These are phyloP conservation scores for Rickenella mellea DNA, from an alignment of 768 basidiomycete species.

Conservation along the genomic window DNA sequence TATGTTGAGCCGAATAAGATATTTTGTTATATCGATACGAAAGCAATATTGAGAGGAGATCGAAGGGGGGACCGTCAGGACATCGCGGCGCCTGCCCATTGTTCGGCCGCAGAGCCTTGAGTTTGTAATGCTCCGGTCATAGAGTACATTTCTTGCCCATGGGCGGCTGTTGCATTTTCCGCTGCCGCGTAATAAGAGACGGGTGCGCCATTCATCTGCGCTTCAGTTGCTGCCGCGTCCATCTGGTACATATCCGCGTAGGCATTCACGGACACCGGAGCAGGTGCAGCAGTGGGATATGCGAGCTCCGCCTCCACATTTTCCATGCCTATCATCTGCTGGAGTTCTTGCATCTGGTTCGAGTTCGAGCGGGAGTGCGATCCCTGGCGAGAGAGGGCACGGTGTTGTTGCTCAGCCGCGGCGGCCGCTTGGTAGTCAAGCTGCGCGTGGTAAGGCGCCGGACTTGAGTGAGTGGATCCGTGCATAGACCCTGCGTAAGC, in stretches of 20 bases:
- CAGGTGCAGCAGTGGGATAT: background rate
- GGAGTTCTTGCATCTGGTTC: background rate
- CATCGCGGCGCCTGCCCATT: no score
- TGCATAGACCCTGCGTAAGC: conserved; percentile 11
- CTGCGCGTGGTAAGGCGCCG: conserved; percentile 45
- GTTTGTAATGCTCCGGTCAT: no score
- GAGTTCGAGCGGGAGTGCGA: conserved; percentile 23
- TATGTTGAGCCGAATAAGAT: no score
- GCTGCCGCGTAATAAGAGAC: no score
- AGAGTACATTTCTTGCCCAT: no score
- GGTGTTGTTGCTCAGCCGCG: background rate
- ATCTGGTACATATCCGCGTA: conserved; percentile 17
- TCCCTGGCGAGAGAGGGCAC: conserved; percentile 20
- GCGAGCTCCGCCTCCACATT: background rate
- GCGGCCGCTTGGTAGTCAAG: conserved; percentile 13
- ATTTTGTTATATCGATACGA: no score
- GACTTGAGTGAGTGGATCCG: conserved; percentile 23
- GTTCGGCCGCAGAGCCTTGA: no score
- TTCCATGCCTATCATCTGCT: background rate
- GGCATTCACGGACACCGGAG: conserved; percentile 1
- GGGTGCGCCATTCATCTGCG: no score
- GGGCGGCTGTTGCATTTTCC: no score
- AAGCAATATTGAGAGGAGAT: no score
- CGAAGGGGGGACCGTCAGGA: no score
- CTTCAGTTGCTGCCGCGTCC: conserved; percentile 18